Conservation (phyloP, 106 monocot genomes). For the Vanilla planifolia region DNA sequence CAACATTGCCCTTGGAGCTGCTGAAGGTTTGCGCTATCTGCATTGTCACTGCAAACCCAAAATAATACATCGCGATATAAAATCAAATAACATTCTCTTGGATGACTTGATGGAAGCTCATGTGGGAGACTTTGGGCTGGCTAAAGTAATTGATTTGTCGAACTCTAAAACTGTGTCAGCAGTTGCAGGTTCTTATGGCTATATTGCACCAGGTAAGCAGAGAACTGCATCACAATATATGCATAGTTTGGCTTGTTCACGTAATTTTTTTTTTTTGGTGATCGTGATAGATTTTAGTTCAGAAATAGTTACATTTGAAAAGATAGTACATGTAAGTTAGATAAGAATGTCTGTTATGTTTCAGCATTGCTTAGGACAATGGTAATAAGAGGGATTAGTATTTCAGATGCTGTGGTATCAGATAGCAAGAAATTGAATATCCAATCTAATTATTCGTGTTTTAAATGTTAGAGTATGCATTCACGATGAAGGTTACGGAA, state of each 20-base stretch:
- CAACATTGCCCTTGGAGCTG: slow-evolving; percentile 65
- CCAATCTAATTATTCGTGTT: neutral
- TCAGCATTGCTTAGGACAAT: too few species aligned
- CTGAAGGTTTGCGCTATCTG: slow-evolving; percentile 69
- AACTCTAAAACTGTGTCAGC: slow-evolving; percentile 68
- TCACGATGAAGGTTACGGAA: slow-evolving; percentile 89
- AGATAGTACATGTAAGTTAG: too few species aligned
- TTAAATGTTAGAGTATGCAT: slow-evolving; percentile 66
- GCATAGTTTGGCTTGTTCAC: neutral
- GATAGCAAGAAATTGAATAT: neutral
- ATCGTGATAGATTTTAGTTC: too few species aligned
- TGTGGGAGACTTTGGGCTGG: slow-evolving; percentile 66
- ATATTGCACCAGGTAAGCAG: slow-evolving; percentile 72
- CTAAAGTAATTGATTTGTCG: slow-evolving; percentile 37
- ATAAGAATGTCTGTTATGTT: too few species aligned
- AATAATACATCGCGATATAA: slow-evolving; percentile 74
- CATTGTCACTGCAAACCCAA: slow-evolving; percentile 71
- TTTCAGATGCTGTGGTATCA: neutral
- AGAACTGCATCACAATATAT: neutral
- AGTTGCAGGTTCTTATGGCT: slow-evolving; percentile 81
- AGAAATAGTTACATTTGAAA: too few species aligned
- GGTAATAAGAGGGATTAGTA: too few species aligned
- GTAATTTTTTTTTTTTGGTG: too few species aligned
- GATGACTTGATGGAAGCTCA: slow-evolving; percentile 64
- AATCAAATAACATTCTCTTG: slow-evolving; percentile 67